Conservation (phyloP, 2,329 filamentous ascomycete species). For the Ophiobolus disseminans region DNA sequence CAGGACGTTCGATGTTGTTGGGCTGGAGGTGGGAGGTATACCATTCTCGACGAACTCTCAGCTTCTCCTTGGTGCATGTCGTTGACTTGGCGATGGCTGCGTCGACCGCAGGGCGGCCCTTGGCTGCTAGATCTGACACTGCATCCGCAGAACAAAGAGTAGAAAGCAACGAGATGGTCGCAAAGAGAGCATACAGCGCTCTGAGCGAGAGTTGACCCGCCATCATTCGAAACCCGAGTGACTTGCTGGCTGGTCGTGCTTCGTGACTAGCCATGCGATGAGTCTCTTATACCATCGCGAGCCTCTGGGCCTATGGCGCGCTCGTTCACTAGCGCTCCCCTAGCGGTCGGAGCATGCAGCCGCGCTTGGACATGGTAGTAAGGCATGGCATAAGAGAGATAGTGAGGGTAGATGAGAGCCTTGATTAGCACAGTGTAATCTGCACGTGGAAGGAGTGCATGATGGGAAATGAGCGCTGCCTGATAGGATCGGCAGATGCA, state of each 20-base stretch:
- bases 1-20: neutral
- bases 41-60: conserved; percentile 41
- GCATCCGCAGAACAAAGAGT: conserved; percentile 34
- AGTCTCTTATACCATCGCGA: conserved; percentile 24
- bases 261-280: conserved; percentile 5
- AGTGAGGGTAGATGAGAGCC: conserved; percentile 25
- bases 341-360: conserved; percentile 17
- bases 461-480: conserved; percentile 14
- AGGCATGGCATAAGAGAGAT: conserved; percentile 10
- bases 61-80: conserved; percentile 41
- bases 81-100: conserved; percentile 35
- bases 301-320: conserved; percentile 4
- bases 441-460: conserved; percentile 16
- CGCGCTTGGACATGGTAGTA: conserved; percentile 12
- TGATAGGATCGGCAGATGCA: conserved; percentile 34
- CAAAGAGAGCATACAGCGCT: conserved; percentile 31
- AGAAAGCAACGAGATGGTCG: conserved; percentile 24
- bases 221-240: conserved; percentile 17
- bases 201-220: conserved; percentile 19
- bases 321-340: neutral
- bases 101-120: conserved; percentile 36
- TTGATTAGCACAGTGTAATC: conserved; percentile 26
- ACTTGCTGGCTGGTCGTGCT: neutral
- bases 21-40: conserved; percentile 7
- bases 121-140: conserved; percentile 34